Percentiles rank a stretch among this genome's conserved stretches.
Evolutionary conservation across 1,284 basidiomycete genomes (phyloP).

Genomic region (Paramarasmius palmivorus): DNA sequence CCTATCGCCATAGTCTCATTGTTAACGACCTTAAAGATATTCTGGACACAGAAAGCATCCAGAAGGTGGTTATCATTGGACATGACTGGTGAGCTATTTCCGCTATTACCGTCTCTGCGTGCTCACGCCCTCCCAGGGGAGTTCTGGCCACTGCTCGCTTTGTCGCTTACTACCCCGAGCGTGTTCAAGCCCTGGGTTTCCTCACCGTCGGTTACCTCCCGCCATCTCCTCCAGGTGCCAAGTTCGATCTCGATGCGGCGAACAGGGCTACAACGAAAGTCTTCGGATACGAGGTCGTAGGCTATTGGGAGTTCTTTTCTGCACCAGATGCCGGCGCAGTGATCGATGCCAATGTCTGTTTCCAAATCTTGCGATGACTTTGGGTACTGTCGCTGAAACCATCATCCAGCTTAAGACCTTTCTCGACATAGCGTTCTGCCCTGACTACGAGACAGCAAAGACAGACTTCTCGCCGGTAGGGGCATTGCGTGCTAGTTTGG

Average conservation of each 20-base stretch:
- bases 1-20: slow-evolving; percentile 39
- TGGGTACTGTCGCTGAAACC: too few relatives aligned
- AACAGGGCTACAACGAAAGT: slow-evolving; percentile 23
- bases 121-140: slow-evolving; percentile 27
- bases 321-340: slow-evolving; percentile 25
- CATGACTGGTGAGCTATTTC: slow-evolving; percentile 41
- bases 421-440: neutral
- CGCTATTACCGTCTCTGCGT: neutral
- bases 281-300: slow-evolving; percentile 32
- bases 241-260: slow-evolving; percentile 26
- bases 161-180: slow-evolving; percentile 24
- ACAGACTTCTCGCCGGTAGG: neutral
- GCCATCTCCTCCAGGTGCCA: slow-evolving; percentile 21
- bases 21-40: slow-evolving; percentile 43
- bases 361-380: neutral
- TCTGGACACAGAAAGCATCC: slow-evolving; percentile 36
- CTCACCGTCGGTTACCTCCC: slow-evolving; percentile 8
- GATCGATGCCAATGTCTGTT: slow-evolving; percentile 31
- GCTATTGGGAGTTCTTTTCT: slow-evolving; percentile 41
- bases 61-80: slow-evolving; percentile 37
- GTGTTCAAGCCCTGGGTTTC: slow-evolving; percentile 31
- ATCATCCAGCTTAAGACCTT: neutral
- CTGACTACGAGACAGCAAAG: neutral
- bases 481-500: neutral
- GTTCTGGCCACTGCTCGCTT: slow-evolving; percentile 32